phyloP scores from a whole-genome alignment of 140 eudicot species.

The Erigeron philadelphicus region DNA sequence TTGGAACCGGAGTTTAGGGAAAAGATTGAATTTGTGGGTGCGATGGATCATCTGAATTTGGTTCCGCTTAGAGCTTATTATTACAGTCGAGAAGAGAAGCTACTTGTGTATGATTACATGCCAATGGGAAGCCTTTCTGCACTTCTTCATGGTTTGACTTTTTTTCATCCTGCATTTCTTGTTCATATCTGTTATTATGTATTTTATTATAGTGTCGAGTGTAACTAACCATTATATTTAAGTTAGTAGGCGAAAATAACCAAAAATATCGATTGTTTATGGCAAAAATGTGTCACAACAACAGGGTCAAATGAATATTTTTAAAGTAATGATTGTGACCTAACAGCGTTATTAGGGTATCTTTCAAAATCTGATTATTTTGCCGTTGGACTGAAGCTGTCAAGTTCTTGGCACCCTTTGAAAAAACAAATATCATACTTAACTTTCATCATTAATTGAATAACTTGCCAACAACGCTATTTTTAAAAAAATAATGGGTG shows the following conservation, averaged over 20 bases:
- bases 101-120: constrained; percentile 81
- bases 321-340: background rate
- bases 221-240: background rate
- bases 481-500: background rate
- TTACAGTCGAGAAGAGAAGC: constrained; percentile 71
- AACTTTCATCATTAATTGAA: background rate
- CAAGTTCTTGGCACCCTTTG: background rate
- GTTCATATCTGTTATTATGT: background rate
- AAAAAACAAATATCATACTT: background rate
- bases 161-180: background rate
- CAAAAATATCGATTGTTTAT: background rate
- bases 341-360: background rate
- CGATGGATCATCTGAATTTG: constrained; percentile 80
- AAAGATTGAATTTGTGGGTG: constrained; percentile 78
- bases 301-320: background rate
- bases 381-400: background rate
- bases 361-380: background rate
- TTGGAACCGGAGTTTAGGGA: constrained; percentile 63
- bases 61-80: constrained; percentile 82
- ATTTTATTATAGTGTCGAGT: too few relatives aligned
- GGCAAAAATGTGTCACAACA: background rate
- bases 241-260: background rate
- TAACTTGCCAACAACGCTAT: background rate
- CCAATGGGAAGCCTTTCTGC: constrained; percentile 89
- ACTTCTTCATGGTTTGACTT: constrained; percentile 68